A percentile compares a stretch with the other conserved stretches of the same genome.
phyloP scores from a whole-genome alignment of 2,329 filamentous ascomycete species.

The Fonsecaea erecta region DNA sequence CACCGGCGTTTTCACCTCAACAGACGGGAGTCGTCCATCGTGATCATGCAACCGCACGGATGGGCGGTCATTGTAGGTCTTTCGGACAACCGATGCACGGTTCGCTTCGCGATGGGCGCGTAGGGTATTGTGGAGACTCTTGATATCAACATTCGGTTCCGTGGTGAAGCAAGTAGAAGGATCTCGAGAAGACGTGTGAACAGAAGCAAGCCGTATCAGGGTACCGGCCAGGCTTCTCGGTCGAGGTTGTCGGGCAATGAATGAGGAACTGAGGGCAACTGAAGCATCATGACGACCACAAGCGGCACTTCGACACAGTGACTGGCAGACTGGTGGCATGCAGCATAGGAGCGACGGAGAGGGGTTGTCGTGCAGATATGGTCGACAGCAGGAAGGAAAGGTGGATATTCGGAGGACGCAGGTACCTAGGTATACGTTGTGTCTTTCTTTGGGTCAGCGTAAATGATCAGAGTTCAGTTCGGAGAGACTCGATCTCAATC shows the following conservation, averaged over 20 bases:
- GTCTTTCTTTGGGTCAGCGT: neutral
- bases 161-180: neutral
- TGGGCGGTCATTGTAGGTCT: slow-evolving; percentile 17
- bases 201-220: neutral
- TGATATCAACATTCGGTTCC: slow-evolving; percentile 36
- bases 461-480: neutral
- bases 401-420: neutral
- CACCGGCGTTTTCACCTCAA: neutral
- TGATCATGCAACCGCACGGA: slow-evolving; percentile 1
- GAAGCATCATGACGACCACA: slow-evolving; percentile 18
- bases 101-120: slow-evolving; percentile 44
- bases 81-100: slow-evolving; percentile 38
- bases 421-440: neutral
- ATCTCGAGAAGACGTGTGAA: neutral
- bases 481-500: neutral
- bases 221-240: slow-evolving; percentile 3
- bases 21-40: neutral
- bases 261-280: neutral
- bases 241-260: neutral
- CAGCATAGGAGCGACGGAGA: slow-evolving; percentile 23
- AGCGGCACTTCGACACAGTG: slow-evolving; percentile 1
- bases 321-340: slow-evolving; percentile 25
- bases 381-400: neutral
- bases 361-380: neutral
- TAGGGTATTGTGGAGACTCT: slow-evolving; percentile 43